Evolutionary conservation across 2,329 filamentous ascomycete genomes (phyloP), one percentile per base, ranked within the genome.

Genomic region (Paraconiothyrium sp.): DNA sequence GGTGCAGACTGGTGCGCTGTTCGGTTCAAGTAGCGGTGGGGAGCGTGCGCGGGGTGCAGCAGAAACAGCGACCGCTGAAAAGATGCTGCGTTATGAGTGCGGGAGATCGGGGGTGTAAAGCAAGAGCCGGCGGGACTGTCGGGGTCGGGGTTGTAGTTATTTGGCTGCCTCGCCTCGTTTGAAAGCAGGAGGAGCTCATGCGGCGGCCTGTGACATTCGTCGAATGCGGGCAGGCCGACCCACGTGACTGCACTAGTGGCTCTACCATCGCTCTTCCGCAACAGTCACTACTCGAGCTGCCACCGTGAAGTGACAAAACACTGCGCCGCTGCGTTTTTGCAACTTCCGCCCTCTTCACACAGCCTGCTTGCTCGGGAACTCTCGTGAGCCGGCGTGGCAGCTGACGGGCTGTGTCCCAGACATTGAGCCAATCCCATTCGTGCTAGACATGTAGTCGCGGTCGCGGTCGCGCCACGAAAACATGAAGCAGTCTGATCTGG

Each of bases 101-200:
- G 52, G 16, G 60, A 44, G 43, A 46, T 37, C 49, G 34, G 51
- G 35, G 32, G 44, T 59, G 37, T 32, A 55, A 35, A 14, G 52
- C 24, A 39, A 27, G 48, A 32, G 39, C 39, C 34, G 59, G 55
- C 22, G 57, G 48, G 58, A 48, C 43, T 35, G 54, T 46, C 32
- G 41, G 43, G 57, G 16, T 58, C 35, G 44, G 59, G 41, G 49
- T 61, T 66, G 66, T 35, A 54, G 58, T 50, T 63, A 63, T 69
- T 59, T 67, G 68, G 67, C 63, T 68, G 68, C 67, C 67, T 72
- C 66, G 65, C 58, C 61, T 54, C 50, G 50, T 54, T 54, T 24
- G 61, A 64, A 66, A 67, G 65, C 67, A 66, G 61, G 55, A 66
- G 61, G 55, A 62, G 64, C 64, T 66, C 60, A 55, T 55, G 52